Evolutionary conservation across 345 rosid species (phyloP).

Genomic region (Rhodamnia rubescens): DNA sequence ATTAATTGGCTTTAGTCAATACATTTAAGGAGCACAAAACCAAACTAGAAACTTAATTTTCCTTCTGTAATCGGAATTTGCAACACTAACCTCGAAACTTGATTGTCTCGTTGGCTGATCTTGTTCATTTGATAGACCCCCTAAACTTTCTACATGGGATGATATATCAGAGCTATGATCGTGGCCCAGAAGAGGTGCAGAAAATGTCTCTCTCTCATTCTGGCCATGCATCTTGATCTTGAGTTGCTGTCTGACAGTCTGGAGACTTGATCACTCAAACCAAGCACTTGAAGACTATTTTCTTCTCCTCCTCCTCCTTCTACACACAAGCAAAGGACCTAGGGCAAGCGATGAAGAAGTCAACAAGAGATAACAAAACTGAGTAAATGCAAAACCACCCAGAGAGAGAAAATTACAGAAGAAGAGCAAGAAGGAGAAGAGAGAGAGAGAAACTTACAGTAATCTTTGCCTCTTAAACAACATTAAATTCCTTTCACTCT

Average conservation of each 20-base stretch:
- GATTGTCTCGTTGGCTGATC: neutral
- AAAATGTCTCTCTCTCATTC: neutral
- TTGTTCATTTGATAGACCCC: neutral
- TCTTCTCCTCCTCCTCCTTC: neutral
- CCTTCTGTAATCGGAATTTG: neutral
- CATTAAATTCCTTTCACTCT: neutral
- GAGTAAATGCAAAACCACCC: neutral
- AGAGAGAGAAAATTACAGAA: neutral
- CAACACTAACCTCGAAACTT: neutral
- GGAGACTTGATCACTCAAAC: neutral
- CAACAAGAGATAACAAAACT: neutral
- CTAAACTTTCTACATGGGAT: neutral
- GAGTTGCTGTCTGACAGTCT: neutral
- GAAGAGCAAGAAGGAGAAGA: neutral
- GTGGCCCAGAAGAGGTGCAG: neutral
- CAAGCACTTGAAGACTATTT: neutral
- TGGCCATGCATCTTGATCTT: neutral
- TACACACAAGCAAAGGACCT: neutral
- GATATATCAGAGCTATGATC: neutral
- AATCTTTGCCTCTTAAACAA: neutral
- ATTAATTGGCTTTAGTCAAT: neutral
- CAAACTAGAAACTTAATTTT: neutral
- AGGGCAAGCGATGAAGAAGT: too few species aligned
- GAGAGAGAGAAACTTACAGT: neutral
- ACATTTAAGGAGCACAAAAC: neutral